These are phyloP conservation scores for Backusella parvicylindrica DNA, from an alignment of 192 early-diverging fungal genomes.

Conservation along the genomic window DNA sequence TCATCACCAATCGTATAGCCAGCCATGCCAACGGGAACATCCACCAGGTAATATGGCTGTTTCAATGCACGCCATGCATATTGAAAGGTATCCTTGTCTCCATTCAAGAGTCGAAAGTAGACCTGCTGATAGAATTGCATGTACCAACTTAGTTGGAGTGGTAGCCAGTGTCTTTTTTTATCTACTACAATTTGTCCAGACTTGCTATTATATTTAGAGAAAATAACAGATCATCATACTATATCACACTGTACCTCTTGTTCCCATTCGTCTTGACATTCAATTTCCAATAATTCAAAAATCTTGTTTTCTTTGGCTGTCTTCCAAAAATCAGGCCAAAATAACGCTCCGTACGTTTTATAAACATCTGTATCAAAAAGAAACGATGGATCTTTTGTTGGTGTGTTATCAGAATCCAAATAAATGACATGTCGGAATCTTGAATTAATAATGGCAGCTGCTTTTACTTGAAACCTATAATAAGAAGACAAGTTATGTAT, in stretches of 20 bases:
- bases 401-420: slow-evolving; percentile 46
- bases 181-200: slow-evolving; percentile 36
- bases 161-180: slow-evolving; percentile 26
- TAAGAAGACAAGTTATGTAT: too few species aligned
- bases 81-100: slow-evolving; percentile 39
- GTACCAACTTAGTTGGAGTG: slow-evolving; percentile 31
- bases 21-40: slow-evolving; percentile 24
- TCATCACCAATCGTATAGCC: slow-evolving; percentile 12
- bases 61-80: slow-evolving; percentile 30
- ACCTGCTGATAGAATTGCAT: slow-evolving; percentile 30
- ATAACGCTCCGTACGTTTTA: slow-evolving; percentile 33
- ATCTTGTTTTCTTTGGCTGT: slow-evolving; percentile 36
- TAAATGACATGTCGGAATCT: slow-evolving; percentile 40
- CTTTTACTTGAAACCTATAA: slow-evolving; percentile 40
- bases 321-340: slow-evolving; percentile 51
- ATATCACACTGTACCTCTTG: slow-evolving; percentile 31
- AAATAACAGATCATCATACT: too few species aligned
- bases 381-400: slow-evolving; percentile 37
- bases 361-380: slow-evolving; percentile 39
- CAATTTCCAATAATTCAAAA: slow-evolving; percentile 26
- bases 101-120: slow-evolving; percentile 33
- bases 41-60: slow-evolving; percentile 13
- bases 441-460: slow-evolving; percentile 41
- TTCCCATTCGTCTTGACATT: slow-evolving; percentile 37
- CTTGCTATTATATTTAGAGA: too few species aligned